Conservation (phyloP, 2,329 filamentous ascomycete species). For the Remersonia thermophila region DNA sequence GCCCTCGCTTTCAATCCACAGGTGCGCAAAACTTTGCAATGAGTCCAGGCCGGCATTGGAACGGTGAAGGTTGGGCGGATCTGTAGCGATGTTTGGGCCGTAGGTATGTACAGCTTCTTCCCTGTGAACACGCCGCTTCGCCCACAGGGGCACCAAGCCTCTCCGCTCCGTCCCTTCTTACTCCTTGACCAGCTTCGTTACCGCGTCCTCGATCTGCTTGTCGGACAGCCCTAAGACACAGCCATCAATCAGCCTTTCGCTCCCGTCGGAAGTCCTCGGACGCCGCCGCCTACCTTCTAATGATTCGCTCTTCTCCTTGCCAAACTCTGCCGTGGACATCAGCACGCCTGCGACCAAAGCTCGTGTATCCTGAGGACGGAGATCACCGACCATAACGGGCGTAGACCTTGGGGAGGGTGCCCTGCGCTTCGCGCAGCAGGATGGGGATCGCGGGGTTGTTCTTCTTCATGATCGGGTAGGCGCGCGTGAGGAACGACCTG, state of each 20-base stretch:
- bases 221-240: slow-evolving; percentile 36
- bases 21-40: no score
- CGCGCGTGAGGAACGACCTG: slow-evolving; percentile 79
- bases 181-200: slow-evolving; percentile 41
- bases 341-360: not conserved
- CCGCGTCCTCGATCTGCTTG: slow-evolving; percentile 49
- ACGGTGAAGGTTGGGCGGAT: no score
- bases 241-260: slow-evolving; percentile 6
- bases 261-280: no score
- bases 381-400: slow-evolving; percentile 70
- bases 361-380: not conserved
- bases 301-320: slow-evolving; percentile 44
- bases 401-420: slow-evolving; percentile 74
- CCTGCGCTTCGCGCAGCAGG: slow-evolving; percentile 82
- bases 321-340: slow-evolving; percentile 31
- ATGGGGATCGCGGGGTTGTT: slow-evolving; percentile 92
- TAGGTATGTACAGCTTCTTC: slow-evolving; percentile 7
- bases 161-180: slow-evolving; percentile 14
- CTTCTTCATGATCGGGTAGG: slow-evolving; percentile 99
- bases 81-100: not conserved
- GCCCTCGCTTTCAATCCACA: no score
- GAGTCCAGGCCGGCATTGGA: no score
- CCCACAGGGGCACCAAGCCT: not conserved
- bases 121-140: slow-evolving; percentile 10
- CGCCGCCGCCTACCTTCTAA: slow-evolving; percentile 32